Conservation (phyloP, 768 basidiomycete genomes). For the Psilocybe cubensis region DNA sequence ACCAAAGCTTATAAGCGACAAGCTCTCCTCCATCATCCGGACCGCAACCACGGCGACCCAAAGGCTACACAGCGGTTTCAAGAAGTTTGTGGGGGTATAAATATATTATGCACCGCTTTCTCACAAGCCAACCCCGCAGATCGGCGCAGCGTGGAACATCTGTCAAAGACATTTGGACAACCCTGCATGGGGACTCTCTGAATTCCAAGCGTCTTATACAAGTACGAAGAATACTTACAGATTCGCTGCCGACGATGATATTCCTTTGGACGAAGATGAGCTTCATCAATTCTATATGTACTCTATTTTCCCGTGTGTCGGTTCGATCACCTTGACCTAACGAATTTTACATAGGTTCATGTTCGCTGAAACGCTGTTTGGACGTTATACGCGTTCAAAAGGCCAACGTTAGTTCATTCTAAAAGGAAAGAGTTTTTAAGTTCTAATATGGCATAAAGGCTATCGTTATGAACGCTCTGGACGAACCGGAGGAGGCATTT, state of each 20-base stretch:
- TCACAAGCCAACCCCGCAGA: conserved; percentile 25
- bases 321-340: conserved; percentile 5
- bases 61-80: conserved; percentile 38
- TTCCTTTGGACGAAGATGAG: conserved; percentile 32
- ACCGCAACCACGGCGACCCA: conserved; percentile 35
- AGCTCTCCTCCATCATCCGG: conserved; percentile 34
- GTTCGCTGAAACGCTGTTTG: conserved; percentile 35
- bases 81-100: conserved; percentile 22
- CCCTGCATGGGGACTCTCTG: conserved; percentile 29
- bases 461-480: conserved; percentile 32
- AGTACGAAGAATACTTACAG: conserved; percentile 1
- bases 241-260: conserved; percentile 26
- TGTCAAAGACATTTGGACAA: conserved; percentile 38
- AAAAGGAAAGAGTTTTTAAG: not conserved
- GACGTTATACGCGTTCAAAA: conserved; percentile 26
- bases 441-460: conserved; percentile 20
- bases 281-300: conserved; percentile 34
- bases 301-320: not conserved
- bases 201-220: conserved; percentile 5
- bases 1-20: conserved; percentile 34
- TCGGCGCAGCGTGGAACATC: conserved; percentile 39
- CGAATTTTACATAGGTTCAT: conserved; percentile 28
- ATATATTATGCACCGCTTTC: conserved; percentile 14
- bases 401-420: conserved; percentile 29
- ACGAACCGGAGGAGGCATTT: conserved; percentile 15